Evolutionary conservation across 1,284 basidiomycete genomes (phyloP).

Genomic region (Sporisorium exsertum): DNA sequence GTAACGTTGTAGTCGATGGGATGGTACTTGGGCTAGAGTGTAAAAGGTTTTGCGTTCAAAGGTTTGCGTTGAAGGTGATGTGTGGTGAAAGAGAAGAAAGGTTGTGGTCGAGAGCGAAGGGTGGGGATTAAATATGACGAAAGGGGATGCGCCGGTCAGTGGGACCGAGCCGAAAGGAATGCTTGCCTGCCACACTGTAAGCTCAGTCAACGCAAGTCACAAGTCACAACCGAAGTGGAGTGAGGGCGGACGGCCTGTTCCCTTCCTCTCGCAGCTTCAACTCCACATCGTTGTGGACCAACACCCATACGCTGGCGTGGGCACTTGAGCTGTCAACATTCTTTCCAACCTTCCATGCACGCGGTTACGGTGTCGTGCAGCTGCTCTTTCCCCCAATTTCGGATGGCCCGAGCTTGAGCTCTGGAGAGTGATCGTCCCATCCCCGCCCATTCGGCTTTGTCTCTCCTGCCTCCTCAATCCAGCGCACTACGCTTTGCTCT

Average conservation of each 20-base stretch:
- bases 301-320: background rate
- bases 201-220: background rate
- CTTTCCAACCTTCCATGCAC: background rate
- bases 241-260: background rate
- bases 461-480: background rate
- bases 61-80: too few relatives aligned
- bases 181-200: background rate
- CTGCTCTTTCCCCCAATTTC: background rate
- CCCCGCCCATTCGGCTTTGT: background rate
- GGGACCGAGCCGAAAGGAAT: background rate
- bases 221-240: background rate
- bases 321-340: background rate
- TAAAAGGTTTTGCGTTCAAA: background rate
- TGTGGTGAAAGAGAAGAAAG: too few relatives aligned
- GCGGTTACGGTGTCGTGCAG: constrained; percentile 2
- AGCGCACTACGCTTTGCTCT: too few relatives aligned
- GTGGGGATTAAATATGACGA: background rate
- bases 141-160: background rate
- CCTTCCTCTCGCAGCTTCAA: background rate
- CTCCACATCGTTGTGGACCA: constrained; percentile 1
- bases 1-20: too few relatives aligned
- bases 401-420: background rate
- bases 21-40: background rate
- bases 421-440: background rate
- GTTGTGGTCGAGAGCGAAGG: too few relatives aligned